Percentiles rank a stretch among this genome's conserved stretches.
Conservation (phyloP, 1,284 basidiomycete genomes). For the Chalciporus sp. region DNA sequence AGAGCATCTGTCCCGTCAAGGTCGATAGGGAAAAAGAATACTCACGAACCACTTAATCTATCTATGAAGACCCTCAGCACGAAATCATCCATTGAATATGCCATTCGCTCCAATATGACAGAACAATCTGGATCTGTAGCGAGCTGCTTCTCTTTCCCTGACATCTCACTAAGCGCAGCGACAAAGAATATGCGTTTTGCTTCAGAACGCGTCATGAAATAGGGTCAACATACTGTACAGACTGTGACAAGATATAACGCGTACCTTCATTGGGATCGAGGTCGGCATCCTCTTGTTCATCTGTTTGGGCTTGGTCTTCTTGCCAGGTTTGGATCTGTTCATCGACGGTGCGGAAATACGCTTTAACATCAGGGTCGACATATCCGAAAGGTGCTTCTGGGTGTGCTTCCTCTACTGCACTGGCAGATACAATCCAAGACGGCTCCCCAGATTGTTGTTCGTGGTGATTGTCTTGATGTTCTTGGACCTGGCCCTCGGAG, state of each 20-base stretch:
- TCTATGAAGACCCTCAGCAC: slow-evolving; percentile 87
- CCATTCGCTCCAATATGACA: slow-evolving; percentile 83
- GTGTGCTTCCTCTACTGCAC: slow-evolving; percentile 43
- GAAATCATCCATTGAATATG: slow-evolving; percentile 93
- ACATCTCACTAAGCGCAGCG: slow-evolving; percentile 83
- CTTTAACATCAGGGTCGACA: slow-evolving; percentile 86
- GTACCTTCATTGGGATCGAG: slow-evolving; percentile 78
- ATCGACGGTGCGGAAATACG: slow-evolving; percentile 88
- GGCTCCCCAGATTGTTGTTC: slow-evolving; percentile 39
- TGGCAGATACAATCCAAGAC: slow-evolving; percentile 65
- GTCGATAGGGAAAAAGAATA: slow-evolving; percentile 23
- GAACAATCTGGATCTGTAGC: slow-evolving; percentile 93
- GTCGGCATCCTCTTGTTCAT: slow-evolving; percentile 47
- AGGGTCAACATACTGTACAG: slow-evolving; percentile 1
- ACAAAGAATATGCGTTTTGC: slow-evolving; percentile 83
- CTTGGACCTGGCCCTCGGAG: slow-evolving; percentile 17
- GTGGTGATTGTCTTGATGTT: slow-evolving; percentile 17
- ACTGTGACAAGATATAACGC: not conserved
- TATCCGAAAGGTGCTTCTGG: slow-evolving; percentile 84
- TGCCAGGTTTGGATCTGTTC: slow-evolving; percentile 87
- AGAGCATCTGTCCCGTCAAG: slow-evolving; percentile 4
- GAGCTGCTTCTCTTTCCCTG: slow-evolving; percentile 83
- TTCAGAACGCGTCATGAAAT: slow-evolving; percentile 32
- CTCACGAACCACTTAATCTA: slow-evolving; percentile 83
- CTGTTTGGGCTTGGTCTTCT: slow-evolving; percentile 41